Base-by-base conservation (phyloP, 495 filamentous ascomycete species). In the Lepidopterella palustris region DNA sequence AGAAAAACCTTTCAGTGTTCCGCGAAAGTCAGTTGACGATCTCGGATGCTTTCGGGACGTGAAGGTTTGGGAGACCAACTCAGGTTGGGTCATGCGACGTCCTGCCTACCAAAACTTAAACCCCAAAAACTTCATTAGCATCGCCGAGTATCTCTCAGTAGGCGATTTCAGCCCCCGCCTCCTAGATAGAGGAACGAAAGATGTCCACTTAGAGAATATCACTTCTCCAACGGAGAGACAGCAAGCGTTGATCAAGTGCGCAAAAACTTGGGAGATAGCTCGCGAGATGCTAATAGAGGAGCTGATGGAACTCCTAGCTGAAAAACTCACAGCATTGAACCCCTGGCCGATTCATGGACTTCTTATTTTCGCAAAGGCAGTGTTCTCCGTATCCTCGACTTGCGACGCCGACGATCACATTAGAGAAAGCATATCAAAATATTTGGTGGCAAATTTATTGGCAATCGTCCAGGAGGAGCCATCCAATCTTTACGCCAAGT, bases 241-340 rank as follows among this genome's bases (percentile, higher is more conserved):
- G 35, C 45, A 45, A 8, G 11, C 39, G 0, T 40, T 62, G 15
- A 20, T 25, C 5, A 20, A 60, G 28, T 59, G 59, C 27, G 26
- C 26, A 5, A 32, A 32, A 31, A 49, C 60, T 2, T 66, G 51
- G 55, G 28, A 42, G 4, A 40, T 66, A 8, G 64, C 55, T 13
- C 23, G 39, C 10, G 49, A 55, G 26, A 21, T 63, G 3, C 51
- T 49, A 10, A 56, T 63, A 24, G 28, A 45, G 1, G 64, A 66
- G 29, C 29, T 66, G 1, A 49, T 66, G 23, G 53, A 56, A 5
- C 50, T 55, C 18, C 57, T 66, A 18, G 51, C 50, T 3, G 18
- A 45, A 11, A 66, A 66, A 26, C 11, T 66, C 1, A 21, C 26
- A 25, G 32, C 28, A 3, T 40, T 31, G 4, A 29, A 21, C 13